Evolutionary conservation across 352 stramenopile species (phyloP).

Genomic region (Pilasporangium apinafurcum): DNA sequence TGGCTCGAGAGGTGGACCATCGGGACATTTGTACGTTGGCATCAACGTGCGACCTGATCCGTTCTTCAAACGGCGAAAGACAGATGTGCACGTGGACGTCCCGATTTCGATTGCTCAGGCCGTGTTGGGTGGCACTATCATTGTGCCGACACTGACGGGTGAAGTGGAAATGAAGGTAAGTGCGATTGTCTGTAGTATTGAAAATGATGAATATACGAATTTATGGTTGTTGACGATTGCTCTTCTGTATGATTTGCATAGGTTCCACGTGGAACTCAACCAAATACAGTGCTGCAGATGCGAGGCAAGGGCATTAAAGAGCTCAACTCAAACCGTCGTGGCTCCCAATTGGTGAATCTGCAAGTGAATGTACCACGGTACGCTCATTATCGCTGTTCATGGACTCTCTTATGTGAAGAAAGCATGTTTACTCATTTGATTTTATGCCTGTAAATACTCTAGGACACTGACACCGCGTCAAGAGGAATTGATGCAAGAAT

Average conservation of each 20-base stretch:
- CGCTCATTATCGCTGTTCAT: neutral
- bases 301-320: constrained; percentile 95
- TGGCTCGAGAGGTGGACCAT: constrained; percentile 75
- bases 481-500: constrained; percentile 94
- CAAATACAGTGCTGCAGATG: constrained; percentile 95
- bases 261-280: constrained; percentile 92
- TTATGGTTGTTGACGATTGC: neutral
- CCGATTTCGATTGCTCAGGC: constrained; percentile 92
- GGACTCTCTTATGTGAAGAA: neutral
- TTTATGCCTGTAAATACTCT: neutral
- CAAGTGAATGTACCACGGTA: constrained; percentile 95
- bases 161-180: constrained; percentile 96
- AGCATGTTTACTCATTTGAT: neutral
- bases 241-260: constrained; percentile 3
- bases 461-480: constrained; percentile 91
- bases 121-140: constrained; percentile 90
- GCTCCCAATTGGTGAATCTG: constrained; percentile 96
- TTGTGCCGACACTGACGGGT: constrained; percentile 96
- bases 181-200: neutral
- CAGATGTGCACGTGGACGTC: constrained; percentile 92
- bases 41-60: constrained; percentile 92
- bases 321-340: constrained; percentile 88
- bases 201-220: neutral
- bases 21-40: constrained; percentile 92
- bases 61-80: constrained; percentile 95